Evolutionary conservation across 352 stramenopile genomes (phyloP), one percentile per base, ranked within the genome.

Genomic region (Phytopythium cucurbitacearum): DNA sequence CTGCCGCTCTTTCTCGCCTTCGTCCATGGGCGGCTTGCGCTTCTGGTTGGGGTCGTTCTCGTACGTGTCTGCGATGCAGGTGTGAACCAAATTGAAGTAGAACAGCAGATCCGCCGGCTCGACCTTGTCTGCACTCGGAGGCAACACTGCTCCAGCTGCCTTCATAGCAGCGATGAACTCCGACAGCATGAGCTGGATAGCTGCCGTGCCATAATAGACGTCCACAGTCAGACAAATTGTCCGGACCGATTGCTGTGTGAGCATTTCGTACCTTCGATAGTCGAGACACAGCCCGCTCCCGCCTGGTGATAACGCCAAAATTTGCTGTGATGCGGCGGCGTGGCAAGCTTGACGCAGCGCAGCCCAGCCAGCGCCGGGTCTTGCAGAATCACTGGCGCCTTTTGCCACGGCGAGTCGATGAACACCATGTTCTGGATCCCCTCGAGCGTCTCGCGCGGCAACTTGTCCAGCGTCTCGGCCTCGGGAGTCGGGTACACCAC

Each of bases 221-320:
- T 52, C 36, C 16, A 58, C 33, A 5, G 13, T 10, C 33, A 9
- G 13, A 21, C 21, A 28, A 39, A 40, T 38, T 7, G 36, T 16
- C 2, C 4, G 10, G 11, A 50, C 21, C 28, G 36, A 1, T 28
- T 1, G 21, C 21, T 28, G 21, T 28, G 21, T 28, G 21, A n/a
- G 0, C 15, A 42, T 40, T 6, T 3, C 56, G n/a, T 39, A 91
- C 85, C 85, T 95, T 95, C 85, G 58, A 95, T 95, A 0, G 85
- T 95, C 7, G 85, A 95, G n/a, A 95, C 80, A 34, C 85, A 95
- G 13, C 85, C 85, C 5, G 79, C 80, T 45, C 85, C 85, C 21
- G 82, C 84, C 52, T 88, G 81, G 62, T 95, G 85, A 60, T 95
- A 95, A 39, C 85, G 76, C 85, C 85, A 95, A 58, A 93, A 95